Percentiles rank a stretch among this genome's conserved stretches.
Evolutionary conservation across 148 eudicot genomes (phyloP).

Genomic region (Vaccinium vitisidaea): DNA sequence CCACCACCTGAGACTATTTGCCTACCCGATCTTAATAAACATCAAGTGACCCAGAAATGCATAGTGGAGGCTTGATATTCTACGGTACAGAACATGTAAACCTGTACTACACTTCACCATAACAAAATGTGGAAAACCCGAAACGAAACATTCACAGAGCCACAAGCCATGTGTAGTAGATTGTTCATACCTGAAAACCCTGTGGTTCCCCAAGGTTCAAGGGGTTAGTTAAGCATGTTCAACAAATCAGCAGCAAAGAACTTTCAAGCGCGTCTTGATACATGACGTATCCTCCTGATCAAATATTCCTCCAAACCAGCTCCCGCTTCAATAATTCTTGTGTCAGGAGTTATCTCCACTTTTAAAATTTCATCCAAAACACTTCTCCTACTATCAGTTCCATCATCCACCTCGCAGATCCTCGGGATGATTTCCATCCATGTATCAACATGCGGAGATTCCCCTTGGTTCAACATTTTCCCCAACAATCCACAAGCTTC

Average conservation of each 20-base stretch:
- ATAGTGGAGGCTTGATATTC: too few species aligned
- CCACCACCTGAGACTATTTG: neutral
- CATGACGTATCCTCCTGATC: conserved; percentile 40
- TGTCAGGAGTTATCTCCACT: conserved; percentile 56
- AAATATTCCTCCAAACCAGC: conserved; percentile 63
- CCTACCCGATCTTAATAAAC: too few species aligned
- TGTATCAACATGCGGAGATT: conserved; percentile 52
- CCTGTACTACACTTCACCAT: neutral
- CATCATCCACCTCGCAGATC: conserved; percentile 59
- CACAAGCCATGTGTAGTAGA: neutral
- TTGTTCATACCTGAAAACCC: neutral
- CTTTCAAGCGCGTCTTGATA: conserved; percentile 30
- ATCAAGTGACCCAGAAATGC: too few species aligned
- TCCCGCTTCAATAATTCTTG: conserved; percentile 62
- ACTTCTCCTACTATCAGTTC: conserved; percentile 28
- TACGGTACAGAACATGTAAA: neutral
- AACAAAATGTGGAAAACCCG: neutral
- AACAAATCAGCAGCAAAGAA: conserved; percentile 12
- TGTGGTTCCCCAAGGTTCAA: neutral
- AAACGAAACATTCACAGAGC: neutral
- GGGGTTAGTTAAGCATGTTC: neutral
- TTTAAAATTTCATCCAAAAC: conserved; percentile 49
- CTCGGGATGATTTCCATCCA: conserved; percentile 67
- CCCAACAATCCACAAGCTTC: conserved; percentile 63
- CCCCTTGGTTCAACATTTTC: conserved; percentile 50